Conservation (phyloP, 768 basidiomycete species). For the Rhodotorula taiwanensis region DNA sequence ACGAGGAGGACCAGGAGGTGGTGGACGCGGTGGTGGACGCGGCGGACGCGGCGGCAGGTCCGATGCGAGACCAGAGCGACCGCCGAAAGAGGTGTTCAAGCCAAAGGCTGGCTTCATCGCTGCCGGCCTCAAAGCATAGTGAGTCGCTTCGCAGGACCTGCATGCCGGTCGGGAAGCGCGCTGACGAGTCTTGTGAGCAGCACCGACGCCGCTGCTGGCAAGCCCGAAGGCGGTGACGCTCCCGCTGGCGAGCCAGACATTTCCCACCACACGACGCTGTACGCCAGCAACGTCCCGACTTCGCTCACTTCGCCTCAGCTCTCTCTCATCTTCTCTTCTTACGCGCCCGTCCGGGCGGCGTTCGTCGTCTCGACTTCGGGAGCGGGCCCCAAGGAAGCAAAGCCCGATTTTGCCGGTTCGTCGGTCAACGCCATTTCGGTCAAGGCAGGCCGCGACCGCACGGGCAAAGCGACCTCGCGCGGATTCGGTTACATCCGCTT, state of each 20-base stretch:
- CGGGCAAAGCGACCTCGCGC: constrained; percentile 54
- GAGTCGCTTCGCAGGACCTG: constrained; percentile 4
- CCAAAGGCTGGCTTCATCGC: constrained; percentile 35
- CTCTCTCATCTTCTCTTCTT: constrained; percentile 85
- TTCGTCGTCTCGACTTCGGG: constrained; percentile 77
- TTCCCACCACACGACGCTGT: constrained; percentile 58
- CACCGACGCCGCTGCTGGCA: constrained; percentile 27
- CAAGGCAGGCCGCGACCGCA: constrained; percentile 34
- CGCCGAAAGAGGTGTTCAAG: constrained; percentile 34
- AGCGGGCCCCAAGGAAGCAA: constrained; percentile 47
- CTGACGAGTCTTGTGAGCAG: background rate
- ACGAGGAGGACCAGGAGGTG: too few species aligned
- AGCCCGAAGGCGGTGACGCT: background rate
- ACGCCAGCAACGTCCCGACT: constrained; percentile 88
- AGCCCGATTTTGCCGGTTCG: constrained; percentile 20
- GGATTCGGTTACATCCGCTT: constrained; percentile 96
- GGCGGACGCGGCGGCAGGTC: constrained; percentile 17
- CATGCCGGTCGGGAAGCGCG: background rate
- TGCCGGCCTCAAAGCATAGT: constrained; percentile 31
- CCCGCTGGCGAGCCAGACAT: background rate
- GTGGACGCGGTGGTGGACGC: background rate
- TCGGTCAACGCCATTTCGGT: constrained; percentile 36
- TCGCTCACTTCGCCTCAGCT: constrained; percentile 83
- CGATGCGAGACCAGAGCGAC: constrained; percentile 9
- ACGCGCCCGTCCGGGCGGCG: constrained; percentile 86